Evolutionary conservation across 345 rosid genomes (phyloP), one percentile per base, ranked within the genome.

Genomic region (Carallia pectinifolia): DNA sequence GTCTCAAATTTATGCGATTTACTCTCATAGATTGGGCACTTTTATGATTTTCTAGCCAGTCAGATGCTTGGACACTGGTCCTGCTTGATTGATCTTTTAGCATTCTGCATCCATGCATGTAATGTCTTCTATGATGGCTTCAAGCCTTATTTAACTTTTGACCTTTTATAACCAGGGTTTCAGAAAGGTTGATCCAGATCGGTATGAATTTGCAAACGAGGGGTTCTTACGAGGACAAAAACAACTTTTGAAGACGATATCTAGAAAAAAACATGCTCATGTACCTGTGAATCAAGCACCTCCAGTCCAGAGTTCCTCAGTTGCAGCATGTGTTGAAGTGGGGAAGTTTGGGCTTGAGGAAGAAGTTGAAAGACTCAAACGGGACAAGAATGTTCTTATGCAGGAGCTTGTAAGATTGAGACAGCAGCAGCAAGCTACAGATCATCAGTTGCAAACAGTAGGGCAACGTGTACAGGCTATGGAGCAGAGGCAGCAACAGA

Each of bases 401-500:
- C 97, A 90, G 86, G 97, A 95, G 77, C 92, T 92, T 44, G 96
- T 95, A 52, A 82, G 96, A 76, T 74, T 92, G 69, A 89, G 96
- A 74, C 98, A 90, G 81, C 93, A 92, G 79, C 99, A 92, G 77
- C 99, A 92, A 73, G 61, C 89, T 68, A 92, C 96, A 52, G 99
- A 92, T 74, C 79, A 77, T 82, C 92, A 95, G 78, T 80, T 95
- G 72, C 97, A 88, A 65, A 78, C 90, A 6, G 85, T 86, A 89
- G 96, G 85, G 61, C 92, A 95, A 80, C 92, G 90, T 38, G 89
- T 95, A 64, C 97, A 90, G 63, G 97, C 87, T 61, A 95, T 95
- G 99, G 99, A 95, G 83, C 91, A 89, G 79, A 85, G 98, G 52
- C 99, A 92, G 76, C 99, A 95, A 66, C 97, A 95, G 74, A 74